These are phyloP conservation scores for Penicillium occitanis DNA, from an alignment of 2,329 filamentous ascomycete genomes.

Conservation along the genomic window DNA sequence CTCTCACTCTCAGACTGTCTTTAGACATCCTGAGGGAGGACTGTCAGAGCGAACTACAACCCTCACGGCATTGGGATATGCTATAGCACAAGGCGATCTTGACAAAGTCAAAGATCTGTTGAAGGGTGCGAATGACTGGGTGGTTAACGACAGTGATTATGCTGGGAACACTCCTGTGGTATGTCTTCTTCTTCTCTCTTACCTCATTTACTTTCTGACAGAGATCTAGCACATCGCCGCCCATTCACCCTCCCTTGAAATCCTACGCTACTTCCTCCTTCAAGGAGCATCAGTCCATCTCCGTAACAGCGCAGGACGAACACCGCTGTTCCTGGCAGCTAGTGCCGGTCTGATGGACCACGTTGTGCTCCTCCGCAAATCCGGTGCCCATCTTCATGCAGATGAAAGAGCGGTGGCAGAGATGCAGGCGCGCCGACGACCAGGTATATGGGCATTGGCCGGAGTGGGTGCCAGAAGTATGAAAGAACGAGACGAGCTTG, in stretches of 20 bases:
- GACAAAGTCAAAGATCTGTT: constrained; percentile 66
- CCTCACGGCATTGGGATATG: constrained; percentile 76
- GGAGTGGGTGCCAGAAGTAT: constrained; percentile 35
- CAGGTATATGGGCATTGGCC: constrained; percentile 46
- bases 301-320: constrained; percentile 58
- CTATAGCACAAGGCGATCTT: constrained; percentile 70
- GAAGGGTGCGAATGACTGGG: constrained; percentile 62
- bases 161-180: constrained; percentile 69
- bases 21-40: constrained; percentile 66
- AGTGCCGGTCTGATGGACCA: constrained; percentile 57
- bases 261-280: constrained; percentile 56
- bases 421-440: constrained; percentile 46
- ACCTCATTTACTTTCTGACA: not conserved
- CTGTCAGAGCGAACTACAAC: constrained; percentile 61
- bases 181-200: constrained; percentile 21
- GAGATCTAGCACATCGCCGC: constrained; percentile 56
- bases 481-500: constrained; percentile 18
- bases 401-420: constrained; percentile 56
- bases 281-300: constrained; percentile 61
- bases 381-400: constrained; percentile 60
- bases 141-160: constrained; percentile 76
- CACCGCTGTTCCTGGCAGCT: constrained; percentile 60
- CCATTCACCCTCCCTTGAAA: constrained; percentile 54
- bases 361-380: constrained; percentile 54
- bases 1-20: constrained; percentile 68